Conservation (phyloP, 164 flowering plant genomes). For the Houttuynia cordata region DNA sequence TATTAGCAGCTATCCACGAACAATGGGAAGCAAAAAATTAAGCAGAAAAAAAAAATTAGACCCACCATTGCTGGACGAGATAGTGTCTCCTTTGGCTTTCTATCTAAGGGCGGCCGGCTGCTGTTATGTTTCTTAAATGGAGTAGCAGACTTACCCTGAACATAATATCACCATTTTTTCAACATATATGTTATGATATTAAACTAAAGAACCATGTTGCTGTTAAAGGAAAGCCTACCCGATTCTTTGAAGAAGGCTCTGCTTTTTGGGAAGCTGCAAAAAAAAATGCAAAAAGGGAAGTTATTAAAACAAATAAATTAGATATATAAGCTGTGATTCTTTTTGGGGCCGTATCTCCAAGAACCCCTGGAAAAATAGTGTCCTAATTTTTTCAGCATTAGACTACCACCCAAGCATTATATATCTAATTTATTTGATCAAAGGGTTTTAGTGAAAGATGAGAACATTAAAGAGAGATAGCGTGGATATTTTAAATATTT, state of each 20-base stretch:
- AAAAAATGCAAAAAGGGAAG: background rate
- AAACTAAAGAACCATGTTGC: background rate
- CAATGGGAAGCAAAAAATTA: background rate
- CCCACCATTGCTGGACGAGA: constrained; percentile 26
- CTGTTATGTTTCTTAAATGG: constrained; percentile 31
- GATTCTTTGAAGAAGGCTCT: constrained; percentile 22
- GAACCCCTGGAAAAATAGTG: too few species aligned
- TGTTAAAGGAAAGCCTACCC: constrained; percentile 20
- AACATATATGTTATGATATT: background rate
- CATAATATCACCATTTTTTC: constrained; percentile 1
- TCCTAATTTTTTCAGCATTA: background rate
- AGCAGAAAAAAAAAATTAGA: constrained; percentile 12
- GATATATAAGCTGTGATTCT: background rate
- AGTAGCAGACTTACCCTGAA: constrained; percentile 31
- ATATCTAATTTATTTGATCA: too few species aligned
- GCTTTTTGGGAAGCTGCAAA: constrained; percentile 29
- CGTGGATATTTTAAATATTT: too few species aligned
- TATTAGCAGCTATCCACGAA: background rate
- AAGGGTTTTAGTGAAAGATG: too few species aligned
- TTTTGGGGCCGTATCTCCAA: too few species aligned
- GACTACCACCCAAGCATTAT: too few species aligned
- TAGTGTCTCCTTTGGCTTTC: constrained; percentile 24
- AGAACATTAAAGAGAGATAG: too few species aligned
- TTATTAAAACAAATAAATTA: background rate
- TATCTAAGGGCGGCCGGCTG: constrained; percentile 25